These are phyloP conservation scores for Termitomyces sp. DNA, from an alignment of 768 basidiomycete species.

Conservation along the genomic window DNA sequence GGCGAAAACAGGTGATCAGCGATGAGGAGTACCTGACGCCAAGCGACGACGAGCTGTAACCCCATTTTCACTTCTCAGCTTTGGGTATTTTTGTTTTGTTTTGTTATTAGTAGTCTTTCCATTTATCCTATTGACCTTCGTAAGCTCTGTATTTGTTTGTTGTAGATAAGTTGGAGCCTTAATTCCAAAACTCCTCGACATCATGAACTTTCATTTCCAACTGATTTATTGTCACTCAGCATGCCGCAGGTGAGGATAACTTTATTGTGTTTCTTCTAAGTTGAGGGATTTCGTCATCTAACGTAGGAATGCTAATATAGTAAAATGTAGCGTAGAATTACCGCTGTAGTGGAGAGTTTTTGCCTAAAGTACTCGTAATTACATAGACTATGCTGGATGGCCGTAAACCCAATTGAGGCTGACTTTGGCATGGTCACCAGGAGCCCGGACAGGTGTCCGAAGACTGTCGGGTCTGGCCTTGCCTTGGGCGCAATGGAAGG, in stretches of 20 bases:
- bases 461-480: background rate
- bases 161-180: constrained; percentile 8
- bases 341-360: constrained; percentile 6
- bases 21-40: constrained; percentile 70
- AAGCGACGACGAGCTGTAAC: constrained; percentile 61
- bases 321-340: background rate
- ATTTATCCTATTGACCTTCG: constrained; percentile 4
- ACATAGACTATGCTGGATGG: background rate
- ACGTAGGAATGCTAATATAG: background rate
- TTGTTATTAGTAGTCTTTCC: constrained; percentile 3
- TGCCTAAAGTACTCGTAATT: constrained; percentile 8
- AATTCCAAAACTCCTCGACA: constrained; percentile 1
- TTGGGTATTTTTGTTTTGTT: background rate
- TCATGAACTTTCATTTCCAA: constrained; percentile 7
- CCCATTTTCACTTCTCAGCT: background rate
- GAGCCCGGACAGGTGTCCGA: constrained; percentile 1
- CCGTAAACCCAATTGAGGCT: background rate
- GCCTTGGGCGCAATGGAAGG: background rate
- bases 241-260: background rate
- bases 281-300: constrained; percentile 10
- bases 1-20: constrained; percentile 70
- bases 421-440: background rate
- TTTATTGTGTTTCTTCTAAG: too few species aligned
- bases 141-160: constrained; percentile 6
- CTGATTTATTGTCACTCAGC: background rate